A percentile compares a stretch with the other conserved stretches of the same genome.
These are phyloP conservation scores for Physcia stellaris DNA, from an alignment of 495 filamentous ascomycete genomes.

Conservation along the genomic window DNA sequence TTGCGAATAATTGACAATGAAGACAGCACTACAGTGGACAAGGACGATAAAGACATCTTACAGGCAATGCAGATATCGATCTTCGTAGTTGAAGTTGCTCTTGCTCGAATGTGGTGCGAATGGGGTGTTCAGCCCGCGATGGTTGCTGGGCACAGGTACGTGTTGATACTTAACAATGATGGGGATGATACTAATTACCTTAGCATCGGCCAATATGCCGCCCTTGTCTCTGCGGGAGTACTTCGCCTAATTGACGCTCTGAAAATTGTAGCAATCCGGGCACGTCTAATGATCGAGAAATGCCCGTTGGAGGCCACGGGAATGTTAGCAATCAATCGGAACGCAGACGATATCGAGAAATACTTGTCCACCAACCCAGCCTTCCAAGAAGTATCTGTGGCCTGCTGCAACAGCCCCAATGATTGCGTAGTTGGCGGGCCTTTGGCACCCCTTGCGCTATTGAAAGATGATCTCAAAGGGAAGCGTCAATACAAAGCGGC, in stretches of 20 bases:
- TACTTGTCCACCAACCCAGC: neutral
- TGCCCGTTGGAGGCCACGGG: no score
- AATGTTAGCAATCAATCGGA: conserved; percentile 9
- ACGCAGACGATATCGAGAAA: conserved; percentile 1
- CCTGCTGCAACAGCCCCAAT: conserved; percentile 9
- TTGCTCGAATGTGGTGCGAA: neutral
- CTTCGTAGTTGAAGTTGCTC: no score
- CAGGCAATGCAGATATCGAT: no score
- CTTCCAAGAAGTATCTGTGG: no score
- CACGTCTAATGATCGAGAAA: conserved; percentile 7
- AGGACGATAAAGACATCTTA: no score
- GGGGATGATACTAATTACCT: no score
- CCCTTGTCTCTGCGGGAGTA: conserved; percentile 7
- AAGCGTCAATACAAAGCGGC: conserved; percentile 6
- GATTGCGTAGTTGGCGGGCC: conserved; percentile 13
- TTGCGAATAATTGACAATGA: no score
- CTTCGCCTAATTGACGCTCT: conserved; percentile 6
- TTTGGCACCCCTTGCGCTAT: conserved; percentile 2
- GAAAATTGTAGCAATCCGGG: conserved; percentile 8
- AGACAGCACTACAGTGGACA: no score
- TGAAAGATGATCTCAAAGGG: conserved; percentile 3
- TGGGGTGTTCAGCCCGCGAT: neutral
- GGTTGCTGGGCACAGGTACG: neutral
- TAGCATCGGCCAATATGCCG: conserved; percentile 11
- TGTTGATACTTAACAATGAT: no score